Evolutionary conservation across 2,329 filamentous ascomycete genomes (phyloP).

Genomic region (Phaeoacremonium minimum): DNA sequence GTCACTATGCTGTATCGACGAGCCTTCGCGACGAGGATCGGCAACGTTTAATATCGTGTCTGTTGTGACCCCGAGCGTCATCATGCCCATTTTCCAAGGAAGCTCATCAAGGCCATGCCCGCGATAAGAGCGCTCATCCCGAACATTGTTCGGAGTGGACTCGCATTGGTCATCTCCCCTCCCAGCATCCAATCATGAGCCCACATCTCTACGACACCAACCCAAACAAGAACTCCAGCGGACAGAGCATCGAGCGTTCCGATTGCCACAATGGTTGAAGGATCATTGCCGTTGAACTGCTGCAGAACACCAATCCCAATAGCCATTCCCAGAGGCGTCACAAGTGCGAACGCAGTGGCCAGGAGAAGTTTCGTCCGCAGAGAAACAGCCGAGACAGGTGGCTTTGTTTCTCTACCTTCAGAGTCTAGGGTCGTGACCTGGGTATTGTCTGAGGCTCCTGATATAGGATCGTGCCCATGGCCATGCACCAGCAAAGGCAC

Average conservation of each 20-base stretch:
- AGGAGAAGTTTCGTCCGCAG: slow-evolving; percentile 54
- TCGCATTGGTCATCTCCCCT: slow-evolving; percentile 50
- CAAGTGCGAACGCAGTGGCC: slow-evolving; percentile 60
- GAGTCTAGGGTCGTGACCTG: not conserved
- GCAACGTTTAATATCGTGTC: no score
- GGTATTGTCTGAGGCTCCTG: no score
- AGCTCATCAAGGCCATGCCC: slow-evolving; percentile 65
- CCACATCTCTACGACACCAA: slow-evolving; percentile 77
- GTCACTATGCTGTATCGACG: no score
- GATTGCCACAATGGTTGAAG: slow-evolving; percentile 63
- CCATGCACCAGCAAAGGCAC: not conserved
- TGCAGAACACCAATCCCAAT: slow-evolving; percentile 71
- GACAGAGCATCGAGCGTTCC: slow-evolving; percentile 71
- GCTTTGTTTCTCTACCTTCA: not conserved
- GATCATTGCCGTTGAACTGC: slow-evolving; percentile 69
- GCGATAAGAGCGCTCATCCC: slow-evolving; percentile 51
- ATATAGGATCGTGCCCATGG: slow-evolving; percentile 4
- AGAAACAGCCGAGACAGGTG: slow-evolving; percentile 17
- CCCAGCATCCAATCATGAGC: slow-evolving; percentile 67
- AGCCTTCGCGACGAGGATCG: no score
- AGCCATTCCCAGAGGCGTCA: slow-evolving; percentile 75
- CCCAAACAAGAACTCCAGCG: slow-evolving; percentile 75
- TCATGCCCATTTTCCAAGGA: slow-evolving; percentile 69
- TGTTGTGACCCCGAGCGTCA: no score
- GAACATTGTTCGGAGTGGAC: slow-evolving; percentile 39